Percentiles rank a stretch among this genome's conserved stretches.
phyloP scores from a whole-genome alignment of 75 land plant species.

The Chamaecyparis obtusa region DNA sequence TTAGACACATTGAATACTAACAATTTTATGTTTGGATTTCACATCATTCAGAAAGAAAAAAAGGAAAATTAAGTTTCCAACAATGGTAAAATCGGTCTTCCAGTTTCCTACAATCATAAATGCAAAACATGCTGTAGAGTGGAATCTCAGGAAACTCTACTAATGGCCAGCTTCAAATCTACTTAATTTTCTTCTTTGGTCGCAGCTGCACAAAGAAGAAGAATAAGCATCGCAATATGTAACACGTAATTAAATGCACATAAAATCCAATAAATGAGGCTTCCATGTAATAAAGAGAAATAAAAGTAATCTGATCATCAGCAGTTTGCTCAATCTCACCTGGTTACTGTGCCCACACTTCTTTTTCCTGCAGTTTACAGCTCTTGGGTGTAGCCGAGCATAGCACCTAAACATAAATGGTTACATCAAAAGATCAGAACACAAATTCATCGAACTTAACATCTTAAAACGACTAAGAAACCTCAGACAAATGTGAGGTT shows the following conservation, averaged over 20 bases:
- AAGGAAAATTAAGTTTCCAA: too few species aligned
- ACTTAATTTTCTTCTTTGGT: conserved; percentile 71
- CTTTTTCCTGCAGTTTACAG: conserved; percentile 79
- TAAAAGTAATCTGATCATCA: too few species aligned
- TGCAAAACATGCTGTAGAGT: too few species aligned
- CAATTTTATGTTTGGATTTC: too few species aligned
- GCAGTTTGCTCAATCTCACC: conserved; percentile 14
- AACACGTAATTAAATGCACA: background rate
- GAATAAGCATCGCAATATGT: background rate
- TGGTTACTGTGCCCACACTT: conserved; percentile 70
- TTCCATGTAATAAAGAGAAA: background rate
- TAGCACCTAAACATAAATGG: conserved; percentile 44
- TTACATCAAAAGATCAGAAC: background rate
- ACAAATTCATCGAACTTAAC: too few species aligned
- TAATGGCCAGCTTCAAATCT: background rate
- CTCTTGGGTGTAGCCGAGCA: conserved; percentile 75
- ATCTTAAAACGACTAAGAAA: too few species aligned
- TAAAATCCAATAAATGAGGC: background rate
- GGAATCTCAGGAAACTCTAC: too few species aligned
- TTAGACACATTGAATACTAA: too few species aligned
- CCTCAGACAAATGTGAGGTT: too few species aligned
- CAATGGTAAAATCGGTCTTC: too few species aligned
- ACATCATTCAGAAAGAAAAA: too few species aligned
- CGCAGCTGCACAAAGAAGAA: conserved; percentile 42
- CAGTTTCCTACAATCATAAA: too few species aligned